A percentile compares a stretch with the other conserved stretches of the same genome.
These are phyloP conservation scores for Naganishia friedmannii DNA, from an alignment of 768 basidiomycete species.

Conservation along the genomic window DNA sequence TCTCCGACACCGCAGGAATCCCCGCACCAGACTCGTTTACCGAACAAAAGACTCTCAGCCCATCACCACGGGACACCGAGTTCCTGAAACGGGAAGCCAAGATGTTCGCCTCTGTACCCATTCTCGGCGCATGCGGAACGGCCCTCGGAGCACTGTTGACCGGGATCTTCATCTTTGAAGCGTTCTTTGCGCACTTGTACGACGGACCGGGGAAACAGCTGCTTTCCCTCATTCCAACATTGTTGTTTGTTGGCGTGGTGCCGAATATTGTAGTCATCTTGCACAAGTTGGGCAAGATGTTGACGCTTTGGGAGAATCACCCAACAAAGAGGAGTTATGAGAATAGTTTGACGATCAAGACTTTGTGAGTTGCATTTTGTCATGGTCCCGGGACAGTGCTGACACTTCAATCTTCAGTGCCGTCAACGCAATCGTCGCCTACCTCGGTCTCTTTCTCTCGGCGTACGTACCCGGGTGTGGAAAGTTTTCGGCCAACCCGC, in stretches of 20 bases:
- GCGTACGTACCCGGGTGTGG: slow-evolving; percentile 53
- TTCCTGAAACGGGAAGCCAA: slow-evolving; percentile 44
- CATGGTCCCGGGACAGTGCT: neutral
- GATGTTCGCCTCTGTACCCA: slow-evolving; percentile 44
- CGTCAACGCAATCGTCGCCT: slow-evolving; percentile 82
- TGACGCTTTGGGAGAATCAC: slow-evolving; percentile 92
- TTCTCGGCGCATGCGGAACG: slow-evolving; percentile 66
- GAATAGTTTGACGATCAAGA: slow-evolving; percentile 80
- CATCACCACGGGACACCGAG: slow-evolving; percentile 3
- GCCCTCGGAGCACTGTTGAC: slow-evolving; percentile 70
- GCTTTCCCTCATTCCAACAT: slow-evolving; percentile 75
- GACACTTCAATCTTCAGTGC: slow-evolving; percentile 50
- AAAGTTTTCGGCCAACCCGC: neutral
- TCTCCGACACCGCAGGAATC: slow-evolving; percentile 31
- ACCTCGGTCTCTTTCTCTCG: slow-evolving; percentile 84
- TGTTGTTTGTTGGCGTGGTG: slow-evolving; percentile 75
- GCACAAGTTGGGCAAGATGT: slow-evolving; percentile 62
- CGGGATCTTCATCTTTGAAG: slow-evolving; percentile 70
- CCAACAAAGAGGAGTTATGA: slow-evolving; percentile 71
- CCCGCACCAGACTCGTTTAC: slow-evolving; percentile 34
- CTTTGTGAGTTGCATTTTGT: slow-evolving; percentile 57
- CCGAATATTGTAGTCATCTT: slow-evolving; percentile 75
- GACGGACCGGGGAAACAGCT: slow-evolving; percentile 74
- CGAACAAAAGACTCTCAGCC: slow-evolving; percentile 19
- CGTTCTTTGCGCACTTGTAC: slow-evolving; percentile 83